A percentile compares a stretch with the other conserved stretches of the same genome.
Evolutionary conservation across 2,329 filamentous ascomycete genomes (phyloP).

Genomic region (Beauveria bassiana): DNA sequence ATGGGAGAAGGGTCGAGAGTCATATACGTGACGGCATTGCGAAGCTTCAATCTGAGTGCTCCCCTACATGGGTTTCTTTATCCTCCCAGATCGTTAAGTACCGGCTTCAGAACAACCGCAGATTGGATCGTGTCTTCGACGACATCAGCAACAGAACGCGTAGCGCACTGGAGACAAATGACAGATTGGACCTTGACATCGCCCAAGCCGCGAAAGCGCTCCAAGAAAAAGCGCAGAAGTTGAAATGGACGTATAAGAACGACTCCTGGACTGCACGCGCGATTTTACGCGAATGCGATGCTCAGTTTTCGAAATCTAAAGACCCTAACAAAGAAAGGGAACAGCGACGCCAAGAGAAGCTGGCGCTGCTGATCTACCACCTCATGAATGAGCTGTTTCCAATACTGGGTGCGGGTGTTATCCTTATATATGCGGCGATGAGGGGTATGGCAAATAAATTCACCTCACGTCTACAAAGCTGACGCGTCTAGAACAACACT

Average conservation of each 20-base stretch:
- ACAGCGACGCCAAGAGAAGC: not conserved
- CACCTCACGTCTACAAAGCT: not conserved
- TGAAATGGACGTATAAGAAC: not conserved
- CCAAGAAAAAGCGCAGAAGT: not conserved
- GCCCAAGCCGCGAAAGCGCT: not conserved
- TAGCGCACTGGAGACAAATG: not conserved
- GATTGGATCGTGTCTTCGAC: not conserved
- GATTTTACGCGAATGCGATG: not conserved
- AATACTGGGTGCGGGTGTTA: not conserved
- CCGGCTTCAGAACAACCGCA: not conserved
- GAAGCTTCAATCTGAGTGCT: not conserved
- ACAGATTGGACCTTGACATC: not conserved
- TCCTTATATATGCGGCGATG: not conserved
- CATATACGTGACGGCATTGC: not conserved
- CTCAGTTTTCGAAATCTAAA: not conserved
- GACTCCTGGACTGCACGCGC: not conserved
- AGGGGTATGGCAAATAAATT: not conserved
- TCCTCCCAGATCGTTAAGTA: not conserved
- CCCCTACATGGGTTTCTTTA: not conserved
- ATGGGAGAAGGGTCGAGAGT: not conserved
- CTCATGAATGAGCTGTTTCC: not conserved
- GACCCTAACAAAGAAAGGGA: not conserved
- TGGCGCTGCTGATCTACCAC: not conserved
- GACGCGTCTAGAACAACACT: not conserved
- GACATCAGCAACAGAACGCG: not conserved